Evolutionary conservation across 495 filamentous ascomycete species (phyloP).

Genomic region (Chaetomium cochliodes): DNA sequence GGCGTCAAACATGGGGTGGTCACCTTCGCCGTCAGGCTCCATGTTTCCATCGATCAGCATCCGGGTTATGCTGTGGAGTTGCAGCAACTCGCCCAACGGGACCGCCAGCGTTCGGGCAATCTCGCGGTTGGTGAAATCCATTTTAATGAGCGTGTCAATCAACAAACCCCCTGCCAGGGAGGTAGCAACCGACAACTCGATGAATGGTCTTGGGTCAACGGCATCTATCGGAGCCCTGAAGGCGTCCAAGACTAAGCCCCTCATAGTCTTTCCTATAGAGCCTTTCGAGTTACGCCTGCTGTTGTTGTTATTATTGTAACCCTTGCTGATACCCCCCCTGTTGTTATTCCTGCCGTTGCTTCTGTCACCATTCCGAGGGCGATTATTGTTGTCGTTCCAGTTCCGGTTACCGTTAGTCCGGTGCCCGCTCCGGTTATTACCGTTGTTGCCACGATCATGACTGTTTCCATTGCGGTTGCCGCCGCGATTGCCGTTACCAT

Average conservation of each 20-base stretch:
- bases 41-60: not conserved
- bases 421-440: not conserved
- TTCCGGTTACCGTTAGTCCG: no score
- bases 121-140: not conserved
- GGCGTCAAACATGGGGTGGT: not conserved
- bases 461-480: slow-evolving; percentile 10
- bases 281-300: slow-evolving; percentile 4
- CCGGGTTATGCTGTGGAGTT: not conserved
- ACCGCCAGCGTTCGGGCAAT: not conserved
- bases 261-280: not conserved
- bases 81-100: not conserved
- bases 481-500: slow-evolving; percentile 16
- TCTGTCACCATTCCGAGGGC: no score
- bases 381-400: no score
- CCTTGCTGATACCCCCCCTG: no score
- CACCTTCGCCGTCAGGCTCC: not conserved
- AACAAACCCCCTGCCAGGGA: not conserved
- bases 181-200: not conserved
- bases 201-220: not conserved
- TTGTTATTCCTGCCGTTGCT: no score
- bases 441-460: slow-evolving; percentile 7
- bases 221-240: not conserved
- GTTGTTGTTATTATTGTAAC: not conserved
- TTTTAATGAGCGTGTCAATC: no score
- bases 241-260: no score